phyloP scores from a whole-genome alignment of 2,329 filamentous ascomycete species.

The Penicillium sp. region DNA sequence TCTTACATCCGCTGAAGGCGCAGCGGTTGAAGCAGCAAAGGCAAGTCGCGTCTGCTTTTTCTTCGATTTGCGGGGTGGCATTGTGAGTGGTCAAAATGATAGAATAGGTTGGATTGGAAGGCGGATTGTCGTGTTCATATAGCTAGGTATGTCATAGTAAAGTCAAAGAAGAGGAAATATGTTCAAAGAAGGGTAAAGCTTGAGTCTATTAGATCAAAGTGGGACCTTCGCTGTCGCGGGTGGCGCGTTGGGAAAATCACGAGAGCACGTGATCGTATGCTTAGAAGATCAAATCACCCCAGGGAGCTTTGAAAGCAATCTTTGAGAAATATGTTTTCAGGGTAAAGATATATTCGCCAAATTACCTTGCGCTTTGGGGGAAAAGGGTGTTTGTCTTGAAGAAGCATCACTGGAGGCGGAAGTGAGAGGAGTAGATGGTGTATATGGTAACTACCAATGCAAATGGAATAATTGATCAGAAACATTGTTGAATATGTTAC shows the following conservation, averaged over 20 bases:
- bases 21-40: conserved; percentile 38
- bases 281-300: neutral
- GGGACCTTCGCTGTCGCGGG: conserved; percentile 7
- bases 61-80: conserved; percentile 31
- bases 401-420: neutral
- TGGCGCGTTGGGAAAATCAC: conserved; percentile 15
- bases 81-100: conserved; percentile 9
- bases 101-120: neutral
- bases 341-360: neutral
- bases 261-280: conserved; percentile 22
- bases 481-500: neutral
- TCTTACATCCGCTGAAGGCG: conserved; percentile 16
- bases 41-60: conserved; percentile 45
- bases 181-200: neutral
- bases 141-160: neutral
- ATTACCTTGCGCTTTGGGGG: too few relatives aligned
- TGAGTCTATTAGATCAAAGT: neutral
- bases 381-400: neutral
- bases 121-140: neutral
- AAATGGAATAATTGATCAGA: neutral
- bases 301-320: neutral
- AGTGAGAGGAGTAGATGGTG: neutral
- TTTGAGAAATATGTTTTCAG: neutral
- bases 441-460: neutral
- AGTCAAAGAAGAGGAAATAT: neutral